phyloP scores from a whole-genome alignment of 345 rosid genomes.

The Syzygium aqueum region DNA sequence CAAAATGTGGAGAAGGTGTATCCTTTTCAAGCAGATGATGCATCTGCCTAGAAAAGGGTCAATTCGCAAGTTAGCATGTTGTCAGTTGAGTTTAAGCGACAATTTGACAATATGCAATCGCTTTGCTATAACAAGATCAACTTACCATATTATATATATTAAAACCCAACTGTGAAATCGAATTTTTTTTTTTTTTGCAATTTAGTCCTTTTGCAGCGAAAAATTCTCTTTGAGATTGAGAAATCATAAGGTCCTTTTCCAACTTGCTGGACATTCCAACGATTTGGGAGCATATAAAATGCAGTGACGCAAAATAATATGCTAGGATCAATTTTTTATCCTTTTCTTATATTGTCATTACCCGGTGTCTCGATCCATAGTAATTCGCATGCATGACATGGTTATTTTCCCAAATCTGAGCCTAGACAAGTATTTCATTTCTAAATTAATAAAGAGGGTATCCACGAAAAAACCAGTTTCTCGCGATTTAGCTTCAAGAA shows the following conservation, averaged over 20 bases:
- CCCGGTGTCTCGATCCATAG: background rate
- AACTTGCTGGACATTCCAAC: background rate
- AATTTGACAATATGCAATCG: background rate
- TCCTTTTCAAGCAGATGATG: background rate
- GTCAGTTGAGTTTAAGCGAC: background rate
- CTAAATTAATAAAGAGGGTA: background rate
- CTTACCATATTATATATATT: background rate
- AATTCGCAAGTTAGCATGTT: background rate
- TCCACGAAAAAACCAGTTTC: fast-evolving
- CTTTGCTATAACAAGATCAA: background rate
- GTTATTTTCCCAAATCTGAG: fast-evolving
- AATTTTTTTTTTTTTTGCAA: background rate
- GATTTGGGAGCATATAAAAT: background rate
- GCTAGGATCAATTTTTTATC: background rate
- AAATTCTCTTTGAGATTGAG: background rate
- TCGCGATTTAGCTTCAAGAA: background rate
- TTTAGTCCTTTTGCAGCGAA: background rate
- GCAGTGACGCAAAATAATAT: background rate
- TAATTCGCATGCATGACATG: background rate
- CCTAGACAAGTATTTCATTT: background rate
- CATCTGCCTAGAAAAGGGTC: background rate
- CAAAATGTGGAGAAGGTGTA: background rate
- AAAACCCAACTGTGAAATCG: background rate
- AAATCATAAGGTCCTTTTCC: background rate
- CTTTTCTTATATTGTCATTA: background rate